Evolutionary conservation across 176 grass and related monocot genomes (phyloP).

Genomic region (Elaeis guineensis): DNA sequence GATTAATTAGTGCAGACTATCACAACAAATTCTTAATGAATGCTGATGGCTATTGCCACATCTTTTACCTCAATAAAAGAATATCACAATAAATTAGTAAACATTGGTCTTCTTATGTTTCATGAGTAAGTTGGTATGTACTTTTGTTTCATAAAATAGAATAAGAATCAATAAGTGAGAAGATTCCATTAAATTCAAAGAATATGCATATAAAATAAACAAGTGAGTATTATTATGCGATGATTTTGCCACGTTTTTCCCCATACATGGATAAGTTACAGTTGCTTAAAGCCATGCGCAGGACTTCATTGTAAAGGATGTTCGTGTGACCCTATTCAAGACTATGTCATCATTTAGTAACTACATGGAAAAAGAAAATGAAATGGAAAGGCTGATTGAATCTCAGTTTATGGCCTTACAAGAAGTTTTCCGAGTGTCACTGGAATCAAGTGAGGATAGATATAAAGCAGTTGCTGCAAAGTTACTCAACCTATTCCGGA

Average conservation of each 20-base stretch:
- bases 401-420: constrained; percentile 45
- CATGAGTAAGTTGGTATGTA: too few relatives aligned
- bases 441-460: constrained; percentile 28
- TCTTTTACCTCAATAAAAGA: too few relatives aligned
- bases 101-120: too few relatives aligned
- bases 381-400: constrained; percentile 40
- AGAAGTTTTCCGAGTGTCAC: constrained; percentile 33
- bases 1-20: too few relatives aligned
- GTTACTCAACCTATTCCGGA: constrained; percentile 57
- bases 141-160: too few relatives aligned
- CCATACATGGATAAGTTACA: neutral
- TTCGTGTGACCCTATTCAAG: constrained; percentile 35
- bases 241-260: neutral
- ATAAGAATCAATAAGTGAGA: too few relatives aligned
- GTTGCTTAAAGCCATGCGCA: constrained; percentile 18
- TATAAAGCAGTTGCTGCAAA: constrained; percentile 36
- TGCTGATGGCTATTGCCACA: too few relatives aligned
- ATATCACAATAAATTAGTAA: too few relatives aligned
- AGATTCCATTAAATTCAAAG: too few relatives aligned
- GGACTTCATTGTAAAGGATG: constrained; percentile 60
- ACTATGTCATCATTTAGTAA: constrained; percentile 40
- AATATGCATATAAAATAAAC: too few relatives aligned
- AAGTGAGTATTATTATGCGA: neutral
- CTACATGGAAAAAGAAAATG: constrained; percentile 24
- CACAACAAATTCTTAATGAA: too few relatives aligned